Evolutionary conservation across 2,329 filamentous ascomycete species (phyloP), one percentile per base, ranked within the genome.

Genomic region (Phaeosphaeria sp.): DNA sequence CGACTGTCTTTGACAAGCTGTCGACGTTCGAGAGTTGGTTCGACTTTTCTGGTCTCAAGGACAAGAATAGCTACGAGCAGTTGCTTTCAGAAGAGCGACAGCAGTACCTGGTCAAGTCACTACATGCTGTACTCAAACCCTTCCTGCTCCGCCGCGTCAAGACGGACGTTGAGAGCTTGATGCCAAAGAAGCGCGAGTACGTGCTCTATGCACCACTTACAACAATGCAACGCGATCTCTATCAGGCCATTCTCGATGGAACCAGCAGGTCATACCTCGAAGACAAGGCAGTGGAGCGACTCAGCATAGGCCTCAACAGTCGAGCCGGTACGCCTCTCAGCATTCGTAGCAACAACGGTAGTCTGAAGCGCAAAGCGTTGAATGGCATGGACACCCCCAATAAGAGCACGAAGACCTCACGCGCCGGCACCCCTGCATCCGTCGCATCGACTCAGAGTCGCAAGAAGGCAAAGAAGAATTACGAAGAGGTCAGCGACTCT

Each of bases 111-210:
- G 89, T 96, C 1, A 88, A 93, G 51, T 97, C 94, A 62, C 91
- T 99, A 56, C 95, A 99, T 71, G 87, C 94, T 0, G 93, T 99
- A 22, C 78, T 99, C 0, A 97, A 98, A 67, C 95, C 95, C 0
- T 89, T 99, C 66, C 81, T 99, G 1, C 82, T 99, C 1, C 87
- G 95, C 1, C 86, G 95, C 18, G 86, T 99, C 61, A 99, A 99
- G 78, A 90, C 92, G 0, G 95, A 99, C 70, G 95, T 99, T 0
- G 94, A 96, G 53, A 89, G 89, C 2, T 87, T 92, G 48, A 83
- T 99, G n/a, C 95, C 95, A 0, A 96, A 94, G 78, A 99, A 99
- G 81, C 87, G 95, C 25, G 95, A 99, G 75, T 99, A 99, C 65
- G 91, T 99, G 2, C 81, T 99, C 0, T 98, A 95, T 69, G 95